These are phyloP conservation scores for Podospora australis DNA, from an alignment of 495 filamentous ascomycete species.

Conservation along the genomic window DNA sequence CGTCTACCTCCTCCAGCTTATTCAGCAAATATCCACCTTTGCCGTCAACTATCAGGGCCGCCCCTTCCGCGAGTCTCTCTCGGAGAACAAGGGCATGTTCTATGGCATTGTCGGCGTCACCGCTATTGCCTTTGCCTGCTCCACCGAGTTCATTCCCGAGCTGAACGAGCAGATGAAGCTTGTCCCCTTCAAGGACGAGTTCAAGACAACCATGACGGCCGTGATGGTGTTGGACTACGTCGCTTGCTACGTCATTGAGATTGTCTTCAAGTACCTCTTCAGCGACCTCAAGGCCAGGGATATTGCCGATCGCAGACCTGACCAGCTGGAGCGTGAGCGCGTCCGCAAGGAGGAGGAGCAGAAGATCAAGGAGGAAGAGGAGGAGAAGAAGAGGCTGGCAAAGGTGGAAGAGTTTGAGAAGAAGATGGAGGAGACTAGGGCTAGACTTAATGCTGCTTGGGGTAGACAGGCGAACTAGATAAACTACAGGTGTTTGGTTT, in stretches of 20 bases:
- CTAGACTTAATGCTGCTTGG: constrained; percentile 18
- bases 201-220: constrained; percentile 78
- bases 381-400: constrained; percentile 44
- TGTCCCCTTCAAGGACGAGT: constrained; percentile 85
- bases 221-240: constrained; percentile 86
- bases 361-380: constrained; percentile 45
- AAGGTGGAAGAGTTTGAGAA: constrained; percentile 47
- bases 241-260: constrained; percentile 85
- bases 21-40: constrained; percentile 99
- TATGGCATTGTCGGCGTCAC: constrained; percentile 87
- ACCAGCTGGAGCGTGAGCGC: constrained; percentile 77
- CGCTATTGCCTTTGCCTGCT: constrained; percentile 87
- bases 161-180: constrained; percentile 89
- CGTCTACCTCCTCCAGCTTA: constrained; percentile 95
- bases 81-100: constrained; percentile 97
- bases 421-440: constrained; percentile 34
- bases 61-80: constrained; percentile 91
- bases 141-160: constrained; percentile 92
- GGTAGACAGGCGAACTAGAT: not conserved
- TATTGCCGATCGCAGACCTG: constrained; percentile 77
- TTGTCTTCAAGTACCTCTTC: constrained; percentile 76
- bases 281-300: constrained; percentile 93
- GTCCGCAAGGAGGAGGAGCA: constrained; percentile 58
- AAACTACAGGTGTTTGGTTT: constrained; percentile 1
- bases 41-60: constrained; percentile 99